A percentile compares a stretch with the other conserved stretches of the same genome.
Evolutionary conservation across 2,329 filamentous ascomycete species (phyloP).

Genomic region (Hymenoscyphus infarciens): DNA sequence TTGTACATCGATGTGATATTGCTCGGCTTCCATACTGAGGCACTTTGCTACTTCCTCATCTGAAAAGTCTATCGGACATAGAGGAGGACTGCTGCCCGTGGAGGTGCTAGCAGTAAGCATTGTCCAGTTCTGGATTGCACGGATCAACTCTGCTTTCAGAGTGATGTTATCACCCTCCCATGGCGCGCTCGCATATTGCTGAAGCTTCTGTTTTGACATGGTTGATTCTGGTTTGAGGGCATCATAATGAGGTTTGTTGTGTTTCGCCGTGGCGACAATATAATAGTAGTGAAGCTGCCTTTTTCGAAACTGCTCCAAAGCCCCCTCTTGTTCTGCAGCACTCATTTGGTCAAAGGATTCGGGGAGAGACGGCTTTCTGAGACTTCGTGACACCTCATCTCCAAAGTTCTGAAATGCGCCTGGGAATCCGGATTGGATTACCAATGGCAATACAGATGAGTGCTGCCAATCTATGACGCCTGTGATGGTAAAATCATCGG

Average conservation of each 20-base stretch:
- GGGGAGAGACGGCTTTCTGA: slow-evolving; percentile 28
- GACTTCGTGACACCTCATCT: slow-evolving; percentile 26
- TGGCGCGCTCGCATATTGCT: slow-evolving; percentile 27
- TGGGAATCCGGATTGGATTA: slow-evolving; percentile 39
- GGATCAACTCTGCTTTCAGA: slow-evolving; percentile 31
- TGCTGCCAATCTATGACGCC: slow-evolving; percentile 43
- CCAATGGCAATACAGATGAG: slow-evolving; percentile 36
- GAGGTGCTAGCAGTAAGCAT: slow-evolving; percentile 14
- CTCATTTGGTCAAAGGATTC: slow-evolving; percentile 22
- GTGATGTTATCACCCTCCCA: slow-evolving; percentile 33
- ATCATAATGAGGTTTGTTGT: slow-evolving; percentile 31
- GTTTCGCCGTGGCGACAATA: slow-evolving; percentile 28
- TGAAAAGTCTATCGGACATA: slow-evolving; percentile 14
- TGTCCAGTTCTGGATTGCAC: slow-evolving; percentile 27
- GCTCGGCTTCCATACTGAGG: slow-evolving; percentile 6
- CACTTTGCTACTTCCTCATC: slow-evolving; percentile 14
- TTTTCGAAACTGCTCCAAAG: slow-evolving; percentile 29
- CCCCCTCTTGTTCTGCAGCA: slow-evolving; percentile 20
- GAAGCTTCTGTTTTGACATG: slow-evolving; percentile 29
- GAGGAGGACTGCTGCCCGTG: not conserved
- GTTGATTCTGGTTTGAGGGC: slow-evolving; percentile 27
- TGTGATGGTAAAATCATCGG: slow-evolving; percentile 34
- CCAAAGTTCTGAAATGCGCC: slow-evolving; percentile 40
- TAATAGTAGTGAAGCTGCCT: slow-evolving; percentile 35
- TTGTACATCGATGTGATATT: slow-evolving; percentile 26